Evolutionary conservation across 2,329 filamentous ascomycete genomes (phyloP), one percentile per base, ranked within the genome.

Genomic region (Ophiostoma sp.): DNA sequence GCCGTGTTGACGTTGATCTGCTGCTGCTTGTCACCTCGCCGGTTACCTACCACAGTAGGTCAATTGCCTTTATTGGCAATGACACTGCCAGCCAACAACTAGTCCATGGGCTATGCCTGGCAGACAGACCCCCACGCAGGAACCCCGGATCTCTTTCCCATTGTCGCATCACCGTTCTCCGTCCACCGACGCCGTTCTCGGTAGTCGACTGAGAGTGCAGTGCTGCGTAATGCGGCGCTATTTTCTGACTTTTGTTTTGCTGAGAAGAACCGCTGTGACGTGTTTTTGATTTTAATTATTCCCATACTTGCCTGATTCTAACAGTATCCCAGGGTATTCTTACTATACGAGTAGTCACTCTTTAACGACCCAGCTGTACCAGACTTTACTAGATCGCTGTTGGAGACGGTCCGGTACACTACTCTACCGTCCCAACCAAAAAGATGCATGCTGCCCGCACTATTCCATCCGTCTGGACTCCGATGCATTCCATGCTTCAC

Each of bases 381-480:
- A 95, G 80, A 83, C 80, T 59, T 84, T 96, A 50, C 83, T 95
- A 61, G 89, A 94, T 80, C 88, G 92, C 76, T 92, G 91, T 75
- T 96, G 92, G 92, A 91, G 93, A 80, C 87, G 92, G 75, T 94
- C 90, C 50, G 90, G 88, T 19, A 89, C 83, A 36, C 84, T 94
- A 9, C 84, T 96, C 68, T 96, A 96, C 82, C 90, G 93, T 75
- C 93, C 93, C 17, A 92, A 96, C 81, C 90, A 93, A 78, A 87
- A 87, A 74, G 86, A 90, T 73, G 93, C 94, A 75, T 99, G 96
- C 79, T 99, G 96, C 81, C 94, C 95, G 61, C 94, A 98, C 79
- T 98, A 95, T 80, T 94, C 92, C 0, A 90, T 96, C 71, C 89
- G 92, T 64, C 85, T 95, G 25, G 91, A 93, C 78, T 89, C 89